Evolutionary conservation across 2,329 filamentous ascomycete genomes (phyloP), one percentile per base, ranked within the genome.

Genomic region (Aspergillus japonicus): DNA sequence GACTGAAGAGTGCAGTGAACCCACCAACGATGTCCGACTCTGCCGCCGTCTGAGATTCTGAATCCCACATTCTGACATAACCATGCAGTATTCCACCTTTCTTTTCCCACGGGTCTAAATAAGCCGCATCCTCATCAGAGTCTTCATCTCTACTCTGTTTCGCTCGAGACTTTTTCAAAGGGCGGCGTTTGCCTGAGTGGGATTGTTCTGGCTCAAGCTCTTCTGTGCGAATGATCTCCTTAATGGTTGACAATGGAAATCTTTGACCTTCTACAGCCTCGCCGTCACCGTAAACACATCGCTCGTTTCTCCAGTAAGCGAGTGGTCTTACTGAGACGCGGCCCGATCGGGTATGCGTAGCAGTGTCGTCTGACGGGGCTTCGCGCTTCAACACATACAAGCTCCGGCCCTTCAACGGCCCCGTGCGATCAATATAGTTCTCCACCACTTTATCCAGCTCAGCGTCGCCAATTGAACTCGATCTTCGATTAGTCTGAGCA

Each of bases 241-340:
- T 90, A 67, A 94, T 88, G 12, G 84, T 87, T 1, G 86, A 84
- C 52, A 91, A 74, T n/a, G 88, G 78, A 66, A 89, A 88, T 47
- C 78, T 72, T 50, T 82, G 80, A n/a, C 82, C 81, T 59, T 79
- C 75, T 57, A 83, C 83, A 29, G 79, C 78, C 52, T 87, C 85
- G 24, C 86, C 84, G 19, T 84, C 81, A 54, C 88, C 87, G 69
- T 87, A 91, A 23, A 92, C 85, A 50, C 89, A 85, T 56, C 85
- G 85, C 73, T 98, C 94, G 65, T 92, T 92, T 68, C 87, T 87
- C 94, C 94, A 98, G 72, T 85, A 96, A 26, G 91, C 87, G 35
- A 97, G 77, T 0, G 93, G 95, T 61, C 86, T 86, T 62, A 91
- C 88, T 10, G 90, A 91, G 55, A 87, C 85, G 58, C 95, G 86